Percentiles rank a stretch among this genome's conserved stretches.
phyloP scores from a whole-genome alignment of 495 filamentous ascomycete species.

The Penicillium roqueforti region DNA sequence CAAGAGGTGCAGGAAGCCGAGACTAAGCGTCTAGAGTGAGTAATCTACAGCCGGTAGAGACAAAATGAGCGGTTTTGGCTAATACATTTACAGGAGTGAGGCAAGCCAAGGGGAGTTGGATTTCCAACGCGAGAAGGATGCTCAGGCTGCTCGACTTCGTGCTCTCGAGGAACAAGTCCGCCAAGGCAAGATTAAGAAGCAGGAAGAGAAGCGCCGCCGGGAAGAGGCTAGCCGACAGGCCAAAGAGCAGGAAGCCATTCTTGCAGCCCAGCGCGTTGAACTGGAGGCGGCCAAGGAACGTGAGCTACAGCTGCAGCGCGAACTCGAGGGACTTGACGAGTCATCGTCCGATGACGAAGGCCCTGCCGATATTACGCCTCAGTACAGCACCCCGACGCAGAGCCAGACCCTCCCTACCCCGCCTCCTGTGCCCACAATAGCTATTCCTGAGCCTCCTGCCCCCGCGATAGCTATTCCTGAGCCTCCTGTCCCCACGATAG shows the following conservation, averaged over 20 bases:
- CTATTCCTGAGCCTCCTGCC: constrained; percentile 36
- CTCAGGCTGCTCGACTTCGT: constrained; percentile 73
- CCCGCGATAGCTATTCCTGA: constrained; percentile 22
- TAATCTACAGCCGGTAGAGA: constrained; percentile 18
- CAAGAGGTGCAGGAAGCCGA: constrained; percentile 74
- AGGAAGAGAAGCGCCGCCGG: constrained; percentile 87
- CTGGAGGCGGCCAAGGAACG: constrained; percentile 85
- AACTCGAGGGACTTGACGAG: constrained; percentile 78
- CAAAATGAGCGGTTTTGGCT: constrained; percentile 23
- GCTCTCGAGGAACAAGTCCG: constrained; percentile 92
- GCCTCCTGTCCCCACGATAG: constrained; percentile 35
- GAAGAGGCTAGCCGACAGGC: constrained; percentile 83
- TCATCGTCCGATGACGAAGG: constrained; percentile 88
- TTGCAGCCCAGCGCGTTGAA: constrained; percentile 84
- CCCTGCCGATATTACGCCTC: constrained; percentile 72
- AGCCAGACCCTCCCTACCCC: constrained; percentile 53
- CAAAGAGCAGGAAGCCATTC: constrained; percentile 80
- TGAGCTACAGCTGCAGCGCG: constrained; percentile 79
- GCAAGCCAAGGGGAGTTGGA: constrained; percentile 73
- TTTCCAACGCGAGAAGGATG: constrained; percentile 72
- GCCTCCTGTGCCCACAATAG: constrained; percentile 22
- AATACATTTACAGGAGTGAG: constrained; percentile 59
- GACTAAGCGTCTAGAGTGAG: constrained; percentile 79
- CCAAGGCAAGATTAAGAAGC: constrained; percentile 93
- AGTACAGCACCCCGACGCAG: constrained; percentile 74